Percentiles rank a stretch among this genome's conserved stretches.
Evolutionary conservation across 768 basidiomycete genomes (phyloP).

Genomic region (Chlorophyllum brunneum): DNA sequence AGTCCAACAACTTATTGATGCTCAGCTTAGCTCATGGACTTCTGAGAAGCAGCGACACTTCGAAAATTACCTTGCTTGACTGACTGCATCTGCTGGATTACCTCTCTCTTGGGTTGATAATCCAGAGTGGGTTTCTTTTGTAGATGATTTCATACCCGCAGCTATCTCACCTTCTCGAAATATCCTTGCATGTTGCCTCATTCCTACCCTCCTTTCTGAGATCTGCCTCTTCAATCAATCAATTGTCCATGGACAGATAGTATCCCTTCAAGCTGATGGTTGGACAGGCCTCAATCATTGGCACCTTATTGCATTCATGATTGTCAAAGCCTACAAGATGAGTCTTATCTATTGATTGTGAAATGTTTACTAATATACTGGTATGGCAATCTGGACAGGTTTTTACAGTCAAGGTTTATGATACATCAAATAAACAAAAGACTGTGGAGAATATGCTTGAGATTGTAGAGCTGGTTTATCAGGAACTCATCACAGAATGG

Average conservation of each 20-base stretch:
- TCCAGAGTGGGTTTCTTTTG: slow-evolving; percentile 26
- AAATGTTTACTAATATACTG: slow-evolving; percentile 1
- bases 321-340: slow-evolving; percentile 10
- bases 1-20: too few relatives aligned
- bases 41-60: slow-evolving; percentile 17
- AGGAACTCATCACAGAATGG: slow-evolving; percentile 22
- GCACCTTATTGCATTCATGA: slow-evolving; percentile 30
- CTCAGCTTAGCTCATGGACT: too few relatives aligned
- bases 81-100: slow-evolving; percentile 31
- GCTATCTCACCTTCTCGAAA: slow-evolving; percentile 22
- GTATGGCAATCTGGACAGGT: slow-evolving; percentile 17
- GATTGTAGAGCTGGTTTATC: slow-evolving; percentile 17
- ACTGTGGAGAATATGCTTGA: slow-evolving; percentile 28
- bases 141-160: slow-evolving; percentile 25
- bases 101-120: slow-evolving; percentile 35
- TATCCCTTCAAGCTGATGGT: slow-evolving; percentile 30
- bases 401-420: slow-evolving; percentile 26
- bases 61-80: slow-evolving; percentile 18
- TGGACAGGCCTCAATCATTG: slow-evolving; percentile 30
- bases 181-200: slow-evolving; percentile 19
- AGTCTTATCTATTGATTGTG: background rate
- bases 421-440: slow-evolving; percentile 26
- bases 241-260: slow-evolving; percentile 14
- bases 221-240: background rate
- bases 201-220: slow-evolving; percentile 17